These are phyloP conservation scores for Annulohypoxylon truncatum DNA, from an alignment of 2,329 filamentous ascomycete species.

Conservation along the genomic window DNA sequence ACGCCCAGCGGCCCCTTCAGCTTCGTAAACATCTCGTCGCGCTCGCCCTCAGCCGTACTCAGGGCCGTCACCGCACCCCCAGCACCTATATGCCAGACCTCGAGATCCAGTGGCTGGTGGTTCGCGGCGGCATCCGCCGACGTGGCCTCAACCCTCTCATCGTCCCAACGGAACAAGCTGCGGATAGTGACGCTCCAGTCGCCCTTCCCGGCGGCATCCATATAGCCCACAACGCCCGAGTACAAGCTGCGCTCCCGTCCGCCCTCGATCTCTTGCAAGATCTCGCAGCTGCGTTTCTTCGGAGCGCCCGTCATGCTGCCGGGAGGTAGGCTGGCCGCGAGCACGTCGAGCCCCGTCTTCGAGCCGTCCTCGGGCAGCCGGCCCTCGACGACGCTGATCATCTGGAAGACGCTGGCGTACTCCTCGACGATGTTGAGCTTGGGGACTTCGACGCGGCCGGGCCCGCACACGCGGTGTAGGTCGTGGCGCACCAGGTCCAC, in stretches of 20 bases:
- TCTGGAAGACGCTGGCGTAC: conserved; percentile 90
- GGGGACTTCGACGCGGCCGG: conserved; percentile 77
- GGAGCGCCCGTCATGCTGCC: conserved; percentile 98
- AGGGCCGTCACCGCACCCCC: conserved; percentile 90
- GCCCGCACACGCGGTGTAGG: conserved; percentile 83
- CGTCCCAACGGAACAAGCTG: conserved; percentile 79
- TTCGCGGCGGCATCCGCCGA: conserved; percentile 21
- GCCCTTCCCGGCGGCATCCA: conserved; percentile 84
- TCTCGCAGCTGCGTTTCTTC: conserved; percentile 90
- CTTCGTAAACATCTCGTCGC: conserved; percentile 90
- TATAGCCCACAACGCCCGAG: conserved; percentile 88
- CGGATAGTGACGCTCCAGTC: conserved; percentile 95
- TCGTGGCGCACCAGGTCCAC: conserved; percentile 97
- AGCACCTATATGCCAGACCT: conserved; percentile 86
- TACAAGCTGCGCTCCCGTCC: conserved; percentile 78
- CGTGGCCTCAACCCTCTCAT: conserved; percentile 56
- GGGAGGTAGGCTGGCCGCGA: conserved; percentile 82
- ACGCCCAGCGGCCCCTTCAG: conserved; percentile 67
- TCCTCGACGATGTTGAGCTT: conserved; percentile 89
- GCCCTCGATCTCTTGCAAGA: conserved; percentile 77
- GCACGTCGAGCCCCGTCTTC: conserved; percentile 77
- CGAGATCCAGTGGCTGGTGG: conserved; percentile 52
- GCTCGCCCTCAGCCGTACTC: conserved; percentile 83
- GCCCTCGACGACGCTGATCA: conserved; percentile 88
- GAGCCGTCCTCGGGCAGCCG: conserved; percentile 65